Evolutionary conservation across 768 basidiomycete species (phyloP), one percentile per base, ranked within the genome.

Genomic region (Mycena leptocephala): DNA sequence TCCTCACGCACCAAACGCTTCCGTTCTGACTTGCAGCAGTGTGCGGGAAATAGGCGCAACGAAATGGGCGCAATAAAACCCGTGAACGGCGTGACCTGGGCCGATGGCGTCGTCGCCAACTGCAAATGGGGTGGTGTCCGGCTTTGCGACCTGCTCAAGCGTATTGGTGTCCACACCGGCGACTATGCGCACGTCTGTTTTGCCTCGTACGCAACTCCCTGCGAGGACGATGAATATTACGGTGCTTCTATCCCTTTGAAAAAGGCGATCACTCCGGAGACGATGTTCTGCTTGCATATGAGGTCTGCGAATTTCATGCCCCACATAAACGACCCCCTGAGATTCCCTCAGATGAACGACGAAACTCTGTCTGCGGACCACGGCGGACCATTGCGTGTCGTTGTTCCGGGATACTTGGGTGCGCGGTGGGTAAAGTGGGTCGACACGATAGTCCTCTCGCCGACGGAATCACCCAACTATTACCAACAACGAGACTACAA

Each of bases 381-480:
- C 59, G 94, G 94, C 1, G 93, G 89, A 7, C 93, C 93, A 5
- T 78, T 95, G 30, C 91, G 94, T n/a, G 83, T 93, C 10, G 89
- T 94, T 48, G 92, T 92, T 1, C 94, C 94, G 0, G 94, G 94
- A 4, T 90, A 88, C 78, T 86, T 91, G 20, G 94, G 94, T 8
- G 94, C 92, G 35, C 90, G 94, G 14, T 94, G 93, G 92, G 93
- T 94, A 10, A 94, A 95, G 86, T 95, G 94, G 94, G 85, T 94
- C 0, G 92, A 93, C 78, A 90, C 86, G 0, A 91, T 94, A 78
- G 83, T 87, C 32, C 79, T 94, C 71, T 90, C 92, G 6, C 28
- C 82, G 0, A 80, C 83, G 9, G 93, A 95, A 83, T 93, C 93
- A 1, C 87, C 89, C 35, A 94, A 93, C 80, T 94, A 91, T 82